phyloP scores from a whole-genome alignment of 2,329 filamentous ascomycete species.

The Coniochaeta prunicola region DNA sequence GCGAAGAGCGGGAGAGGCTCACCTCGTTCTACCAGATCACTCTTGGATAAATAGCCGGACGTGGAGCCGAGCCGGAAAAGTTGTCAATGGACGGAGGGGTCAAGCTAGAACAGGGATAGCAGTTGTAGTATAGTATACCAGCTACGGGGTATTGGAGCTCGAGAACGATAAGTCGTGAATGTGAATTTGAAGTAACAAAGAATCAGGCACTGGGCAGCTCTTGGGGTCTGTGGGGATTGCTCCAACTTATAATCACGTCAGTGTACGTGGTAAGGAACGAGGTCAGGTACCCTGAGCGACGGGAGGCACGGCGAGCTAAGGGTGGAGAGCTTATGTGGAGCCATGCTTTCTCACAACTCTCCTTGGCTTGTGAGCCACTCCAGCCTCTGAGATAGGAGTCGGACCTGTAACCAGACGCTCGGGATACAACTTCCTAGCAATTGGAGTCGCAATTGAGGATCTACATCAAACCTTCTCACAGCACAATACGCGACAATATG shows the following conservation, averaged over 20 bases:
- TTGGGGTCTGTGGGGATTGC: background rate
- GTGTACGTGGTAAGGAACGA: background rate
- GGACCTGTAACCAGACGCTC: background rate
- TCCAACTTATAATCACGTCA: background rate
- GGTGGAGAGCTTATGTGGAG: background rate
- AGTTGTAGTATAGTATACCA: background rate
- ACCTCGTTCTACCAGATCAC: background rate
- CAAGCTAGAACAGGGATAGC: background rate
- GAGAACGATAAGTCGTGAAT: background rate
- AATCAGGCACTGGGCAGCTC: background rate
- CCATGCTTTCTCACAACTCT: background rate
- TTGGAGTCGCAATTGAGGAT: background rate
- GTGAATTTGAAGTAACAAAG: background rate
- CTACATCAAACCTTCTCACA: background rate
- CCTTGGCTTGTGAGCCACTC: no score
- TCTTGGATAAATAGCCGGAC: background rate
- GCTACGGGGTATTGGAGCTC: background rate
- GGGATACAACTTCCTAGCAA: background rate
- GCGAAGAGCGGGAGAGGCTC: background rate
- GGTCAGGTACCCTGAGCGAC: background rate
- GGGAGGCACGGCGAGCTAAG: background rate
- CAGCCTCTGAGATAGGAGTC: no score
- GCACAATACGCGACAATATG: background rate
- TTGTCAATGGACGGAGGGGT: background rate
- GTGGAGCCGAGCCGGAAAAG: background rate